Evolutionary conservation across 1,284 basidiomycete genomes (phyloP), one percentile per base, ranked within the genome.

Genomic region (Entoloma clypeatum): DNA sequence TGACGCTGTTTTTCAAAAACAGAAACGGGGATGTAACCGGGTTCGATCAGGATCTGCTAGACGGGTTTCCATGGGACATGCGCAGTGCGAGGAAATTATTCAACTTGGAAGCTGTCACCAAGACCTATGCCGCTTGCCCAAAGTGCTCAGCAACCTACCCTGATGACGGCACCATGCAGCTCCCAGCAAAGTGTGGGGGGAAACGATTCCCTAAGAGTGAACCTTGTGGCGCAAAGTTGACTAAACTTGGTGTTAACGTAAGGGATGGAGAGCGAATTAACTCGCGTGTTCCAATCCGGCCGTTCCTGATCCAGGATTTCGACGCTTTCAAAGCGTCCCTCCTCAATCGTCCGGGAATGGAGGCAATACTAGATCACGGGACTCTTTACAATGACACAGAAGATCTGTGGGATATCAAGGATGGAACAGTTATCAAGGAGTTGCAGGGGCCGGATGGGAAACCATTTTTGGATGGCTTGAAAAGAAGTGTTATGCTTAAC

Each of bases 301-400:
- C n/a, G n/a, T n/a, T n/a, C n/a, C n/a, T n/a, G n/a, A n/a, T n/a
- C n/a, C n/a, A n/a, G n/a, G n/a, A n/a, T n/a, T n/a, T n/a, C n/a
- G n/a, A n/a, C n/a, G 42, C 16, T 19, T 26, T n/a, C 27, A 30
- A 2, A 7, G 56, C 51, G 0, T 21, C 44, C 2, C 27, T 65
- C 10, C 41, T 63, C 1, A 47, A 55, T 21, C 43, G 53, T 1
- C 48, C 41, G 3, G 60, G 55, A 1, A 51, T 56, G 23, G 60
- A 65, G 31, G 45, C 48, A 16, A 47, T 39, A 1, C 49, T 67
- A 52, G 61, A 64, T 40, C 49, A 16, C 56, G 51, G 52, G 37
- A 50, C 3, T 11, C 1, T 17, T 31, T 30, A 43, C 30, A 5
- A 44, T 35, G 34, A 40, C 29, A n/a, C n/a, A n/a, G 42, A 40